Conservation (phyloP, 345 rosid species). For the Passiflora organensis region DNA sequence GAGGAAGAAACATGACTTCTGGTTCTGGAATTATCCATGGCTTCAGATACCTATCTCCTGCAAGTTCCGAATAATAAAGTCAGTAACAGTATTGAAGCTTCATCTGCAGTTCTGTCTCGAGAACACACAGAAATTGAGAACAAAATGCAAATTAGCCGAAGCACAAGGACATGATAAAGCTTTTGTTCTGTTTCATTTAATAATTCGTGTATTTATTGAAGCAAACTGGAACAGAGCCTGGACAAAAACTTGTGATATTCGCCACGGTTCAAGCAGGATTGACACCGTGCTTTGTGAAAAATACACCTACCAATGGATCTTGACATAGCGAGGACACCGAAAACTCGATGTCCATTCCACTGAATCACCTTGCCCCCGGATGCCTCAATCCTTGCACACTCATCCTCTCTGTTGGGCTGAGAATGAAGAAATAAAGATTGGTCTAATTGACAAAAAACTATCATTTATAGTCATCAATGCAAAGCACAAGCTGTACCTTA, state of each 20-base stretch:
- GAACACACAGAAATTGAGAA: too few species aligned
- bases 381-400: constrained; percentile 24
- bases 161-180: too few species aligned
- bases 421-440: neutral
- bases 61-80: neutral
- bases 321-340: constrained; percentile 29
- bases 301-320: constrained; percentile 21
- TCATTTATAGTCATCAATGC: too few species aligned
- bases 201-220: too few species aligned
- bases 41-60: constrained; percentile 27
- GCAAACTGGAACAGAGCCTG: too few species aligned
- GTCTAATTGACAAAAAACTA: too few species aligned
- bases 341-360: constrained; percentile 23
- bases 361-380: constrained; percentile 27
- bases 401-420: constrained; percentile 29
- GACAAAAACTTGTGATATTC: too few species aligned
- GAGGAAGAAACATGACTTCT: constrained; percentile 23
- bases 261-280: too few species aligned
- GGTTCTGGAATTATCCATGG: constrained; percentile 28
- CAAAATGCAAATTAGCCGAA: too few species aligned
- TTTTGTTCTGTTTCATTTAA: too few species aligned
- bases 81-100: too few species aligned
- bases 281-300: neutral
- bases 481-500: constrained; percentile 19
- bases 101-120: too few species aligned